These are phyloP conservation scores for Scheffersomyces illinoinensis DNA, from an alignment of 1,139 yeast species.

Conservation along the genomic window DNA sequence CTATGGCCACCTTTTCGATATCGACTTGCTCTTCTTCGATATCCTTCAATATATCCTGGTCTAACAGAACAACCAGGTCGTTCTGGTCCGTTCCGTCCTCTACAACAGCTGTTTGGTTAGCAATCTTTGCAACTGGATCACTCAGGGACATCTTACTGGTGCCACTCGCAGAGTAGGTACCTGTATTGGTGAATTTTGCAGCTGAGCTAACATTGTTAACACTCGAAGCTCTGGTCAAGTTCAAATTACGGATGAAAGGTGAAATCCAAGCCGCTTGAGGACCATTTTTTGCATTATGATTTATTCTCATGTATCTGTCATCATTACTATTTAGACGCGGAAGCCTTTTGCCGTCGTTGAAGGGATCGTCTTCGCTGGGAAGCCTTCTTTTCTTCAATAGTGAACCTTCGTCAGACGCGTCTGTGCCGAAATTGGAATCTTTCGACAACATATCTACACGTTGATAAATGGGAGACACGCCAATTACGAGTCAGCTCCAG, in stretches of 20 bases:
- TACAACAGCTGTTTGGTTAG: constrained; percentile 1
- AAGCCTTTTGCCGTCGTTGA: constrained; percentile 13
- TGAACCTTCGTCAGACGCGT: not conserved
- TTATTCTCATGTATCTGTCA: constrained; percentile 2
- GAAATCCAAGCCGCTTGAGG: not conserved
- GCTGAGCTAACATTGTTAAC: not conserved
- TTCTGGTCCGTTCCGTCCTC: not conserved
- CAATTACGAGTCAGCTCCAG: not conserved
- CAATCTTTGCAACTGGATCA: not conserved
- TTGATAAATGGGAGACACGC: not conserved
- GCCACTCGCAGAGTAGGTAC: not conserved
- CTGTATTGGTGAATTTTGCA: not conserved
- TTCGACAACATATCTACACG: not conserved
- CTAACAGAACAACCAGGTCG: not conserved
- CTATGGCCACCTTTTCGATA: not conserved
- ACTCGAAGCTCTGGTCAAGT: constrained; percentile 9
- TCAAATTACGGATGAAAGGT: constrained; percentile 13
- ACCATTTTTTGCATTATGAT: not conserved
- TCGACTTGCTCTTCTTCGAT: not conserved
- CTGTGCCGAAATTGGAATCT: not conserved
- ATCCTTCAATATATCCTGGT: not conserved
- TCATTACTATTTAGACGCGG: constrained; percentile 3
- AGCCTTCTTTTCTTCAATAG: not conserved
- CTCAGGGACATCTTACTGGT: not conserved
- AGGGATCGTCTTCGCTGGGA: constrained; percentile 20